Percentiles rank a stretch among this genome's conserved stretches.
These are phyloP conservation scores for Mesembryanthemum crystallinum DNA, from an alignment of 148 eudicot genomes.

Conservation along the genomic window DNA sequence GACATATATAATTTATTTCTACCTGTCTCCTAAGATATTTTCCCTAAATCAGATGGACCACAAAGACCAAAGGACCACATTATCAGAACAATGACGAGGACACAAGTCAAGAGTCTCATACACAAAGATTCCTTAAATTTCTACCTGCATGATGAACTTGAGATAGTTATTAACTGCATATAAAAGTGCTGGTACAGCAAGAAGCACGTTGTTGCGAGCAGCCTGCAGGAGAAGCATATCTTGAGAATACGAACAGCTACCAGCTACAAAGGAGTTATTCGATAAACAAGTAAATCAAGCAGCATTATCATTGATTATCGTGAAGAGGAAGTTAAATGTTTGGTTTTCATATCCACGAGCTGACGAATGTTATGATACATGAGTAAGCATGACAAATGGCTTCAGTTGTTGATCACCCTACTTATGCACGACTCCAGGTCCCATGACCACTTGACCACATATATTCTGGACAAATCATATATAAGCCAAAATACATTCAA, in stretches of 20 bases:
- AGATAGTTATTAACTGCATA: slow-evolving; percentile 89
- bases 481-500: neutral
- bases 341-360: neutral
- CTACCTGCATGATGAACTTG: slow-evolving; percentile 88
- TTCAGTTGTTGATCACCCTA: too few relatives aligned
- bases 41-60: neutral
- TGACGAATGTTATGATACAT: too few relatives aligned
- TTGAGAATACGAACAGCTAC: slow-evolving; percentile 7
- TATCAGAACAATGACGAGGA: neutral
- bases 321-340: neutral
- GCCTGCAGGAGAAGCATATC: slow-evolving; percentile 52
- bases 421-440: too few relatives aligned
- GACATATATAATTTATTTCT: neutral
- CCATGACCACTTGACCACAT: too few relatives aligned
- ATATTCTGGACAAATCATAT: neutral
- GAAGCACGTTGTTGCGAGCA: slow-evolving; percentile 86
- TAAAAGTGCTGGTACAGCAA: slow-evolving; percentile 71
- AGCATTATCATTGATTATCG: neutral
- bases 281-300: neutral
- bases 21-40: neutral
- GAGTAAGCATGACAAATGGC: too few relatives aligned
- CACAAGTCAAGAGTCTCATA: slow-evolving; percentile 1
- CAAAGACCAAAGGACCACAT: neutral
- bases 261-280: neutral
- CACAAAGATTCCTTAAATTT: neutral